These are phyloP conservation scores for Neurospora tetraspora DNA, from an alignment of 495 filamentous ascomycete species.

Conservation along the genomic window DNA sequence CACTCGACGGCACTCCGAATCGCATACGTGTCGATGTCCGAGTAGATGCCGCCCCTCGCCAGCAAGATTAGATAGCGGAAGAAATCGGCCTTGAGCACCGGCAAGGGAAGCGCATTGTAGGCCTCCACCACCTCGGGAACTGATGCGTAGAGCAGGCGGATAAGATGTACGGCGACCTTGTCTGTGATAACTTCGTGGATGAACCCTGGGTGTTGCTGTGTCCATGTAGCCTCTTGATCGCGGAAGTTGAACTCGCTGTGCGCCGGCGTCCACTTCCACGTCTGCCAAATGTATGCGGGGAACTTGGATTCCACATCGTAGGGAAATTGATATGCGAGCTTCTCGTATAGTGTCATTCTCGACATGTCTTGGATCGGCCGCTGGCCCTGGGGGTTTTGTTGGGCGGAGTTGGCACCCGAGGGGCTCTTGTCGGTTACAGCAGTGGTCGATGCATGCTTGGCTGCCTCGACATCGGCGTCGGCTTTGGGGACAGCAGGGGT, in stretches of 20 bases:
- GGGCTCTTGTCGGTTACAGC: slow-evolving; percentile 5
- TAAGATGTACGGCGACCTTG: slow-evolving; percentile 65
- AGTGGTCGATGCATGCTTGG: slow-evolving; percentile 15
- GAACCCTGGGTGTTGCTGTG: slow-evolving; percentile 79
- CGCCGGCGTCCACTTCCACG: slow-evolving; percentile 85
- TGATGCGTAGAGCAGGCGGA: slow-evolving; percentile 77
- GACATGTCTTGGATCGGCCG: slow-evolving; percentile 42
- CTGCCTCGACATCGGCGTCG: slow-evolving; percentile 10
- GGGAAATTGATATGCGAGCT: slow-evolving; percentile 85
- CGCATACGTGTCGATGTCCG: slow-evolving; percentile 89
- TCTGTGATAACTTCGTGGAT: slow-evolving; percentile 97
- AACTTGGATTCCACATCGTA: slow-evolving; percentile 84
- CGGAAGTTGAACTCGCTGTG: slow-evolving; percentile 75
- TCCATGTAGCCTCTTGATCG: slow-evolving; percentile 81
- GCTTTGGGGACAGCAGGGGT: slow-evolving; percentile 13
- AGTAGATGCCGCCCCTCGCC: slow-evolving; percentile 90
- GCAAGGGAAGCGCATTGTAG: slow-evolving; percentile 72
- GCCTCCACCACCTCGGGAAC: slow-evolving; percentile 90
- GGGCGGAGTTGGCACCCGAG: slow-evolving; percentile 13
- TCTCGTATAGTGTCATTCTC: slow-evolving; percentile 63
- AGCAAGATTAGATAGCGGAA: slow-evolving; percentile 94
- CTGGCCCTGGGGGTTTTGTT: slow-evolving; percentile 23
- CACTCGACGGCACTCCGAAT: slow-evolving; percentile 75
- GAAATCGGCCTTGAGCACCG: slow-evolving; percentile 93
- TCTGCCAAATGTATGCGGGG: slow-evolving; percentile 98